phyloP scores from a whole-genome alignment of 1,284 basidiomycete genomes.

The Puccinia coronata region DNA sequence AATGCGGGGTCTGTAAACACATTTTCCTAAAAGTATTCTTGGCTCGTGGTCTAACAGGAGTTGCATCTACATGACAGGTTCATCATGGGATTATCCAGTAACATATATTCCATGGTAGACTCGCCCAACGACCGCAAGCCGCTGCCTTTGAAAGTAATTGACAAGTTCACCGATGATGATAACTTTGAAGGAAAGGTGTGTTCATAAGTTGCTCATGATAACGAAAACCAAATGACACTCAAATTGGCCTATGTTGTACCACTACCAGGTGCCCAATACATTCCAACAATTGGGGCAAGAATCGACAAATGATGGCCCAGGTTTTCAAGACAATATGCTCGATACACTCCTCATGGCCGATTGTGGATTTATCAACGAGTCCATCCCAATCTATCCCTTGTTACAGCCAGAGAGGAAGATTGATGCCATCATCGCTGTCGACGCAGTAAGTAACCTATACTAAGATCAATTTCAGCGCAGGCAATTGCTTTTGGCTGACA shows the following conservation, averaged over 20 bases:
- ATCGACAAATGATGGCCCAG: not conserved
- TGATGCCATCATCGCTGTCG: conserved; percentile 47
- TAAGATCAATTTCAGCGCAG: not conserved
- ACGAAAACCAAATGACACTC: not conserved
- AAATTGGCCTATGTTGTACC: not conserved
- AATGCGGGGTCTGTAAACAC: conserved; percentile 25
- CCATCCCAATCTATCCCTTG: conserved; percentile 36
- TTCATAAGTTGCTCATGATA: not conserved
- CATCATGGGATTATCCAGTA: conserved; percentile 47
- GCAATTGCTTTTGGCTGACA: not conserved
- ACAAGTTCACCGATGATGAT: conserved; percentile 34
- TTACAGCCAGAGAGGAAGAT: conserved; percentile 36
- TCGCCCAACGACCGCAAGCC: conserved; percentile 21
- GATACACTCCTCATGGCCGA: conserved; percentile 41
- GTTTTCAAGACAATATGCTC: conserved; percentile 25
- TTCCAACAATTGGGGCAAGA: conserved; percentile 29
- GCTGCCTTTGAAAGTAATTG: conserved; percentile 6
- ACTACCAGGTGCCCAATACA: conserved; percentile 41
- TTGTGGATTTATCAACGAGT: conserved; percentile 36
- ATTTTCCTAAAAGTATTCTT: not conserved
- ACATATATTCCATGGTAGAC: conserved; percentile 35
- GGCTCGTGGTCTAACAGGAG: not conserved
- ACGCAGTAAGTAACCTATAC: conserved; percentile 25
- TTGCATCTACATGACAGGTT: not conserved
- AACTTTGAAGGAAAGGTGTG: conserved; percentile 46